phyloP scores from a whole-genome alignment of 176 grass and related monocot genomes.

The Urochloa ruziziensis region DNA sequence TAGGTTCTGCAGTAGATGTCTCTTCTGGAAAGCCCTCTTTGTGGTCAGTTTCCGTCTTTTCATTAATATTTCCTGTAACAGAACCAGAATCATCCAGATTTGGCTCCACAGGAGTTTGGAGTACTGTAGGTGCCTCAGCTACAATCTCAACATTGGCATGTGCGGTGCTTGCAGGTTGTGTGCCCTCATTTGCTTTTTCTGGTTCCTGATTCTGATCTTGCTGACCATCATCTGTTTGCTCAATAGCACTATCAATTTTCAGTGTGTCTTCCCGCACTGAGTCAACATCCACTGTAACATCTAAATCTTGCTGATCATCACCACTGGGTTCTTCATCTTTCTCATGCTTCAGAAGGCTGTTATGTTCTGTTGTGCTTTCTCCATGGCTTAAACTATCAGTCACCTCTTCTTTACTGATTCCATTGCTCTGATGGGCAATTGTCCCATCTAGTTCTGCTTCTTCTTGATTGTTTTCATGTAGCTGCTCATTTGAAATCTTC shows the following conservation, averaged over 20 bases:
- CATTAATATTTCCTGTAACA: conserved; percentile 22
- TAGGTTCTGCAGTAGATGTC: neutral
- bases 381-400: conserved; percentile 10
- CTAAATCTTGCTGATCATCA: conserved; percentile 13
- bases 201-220: conserved; percentile 24
- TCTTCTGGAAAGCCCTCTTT: conserved; percentile 26
- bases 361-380: conserved; percentile 37
- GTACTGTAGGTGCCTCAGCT: conserved; percentile 1
- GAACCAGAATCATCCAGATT: neutral
- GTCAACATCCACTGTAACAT: conserved; percentile 7
- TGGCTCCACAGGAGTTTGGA: conserved; percentile 11
- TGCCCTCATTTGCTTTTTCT: conserved; percentile 20
- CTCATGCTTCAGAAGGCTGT: conserved; percentile 18
- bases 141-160: neutral
- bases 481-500: conserved; percentile 13
- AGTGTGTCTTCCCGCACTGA: conserved; percentile 2
- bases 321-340: conserved; percentile 22
- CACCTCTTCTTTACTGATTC: conserved; percentile 18
- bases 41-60: conserved; percentile 8
- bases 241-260: conserved; percentile 25
- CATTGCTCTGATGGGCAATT: conserved; percentile 7
- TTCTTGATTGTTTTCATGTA: conserved; percentile 10
- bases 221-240: conserved; percentile 6
- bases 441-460: conserved; percentile 5
- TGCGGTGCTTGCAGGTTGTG: conserved; percentile 16